phyloP scores from a whole-genome alignment of 1,284 basidiomycete genomes.

The Cystobasidium sp. region DNA sequence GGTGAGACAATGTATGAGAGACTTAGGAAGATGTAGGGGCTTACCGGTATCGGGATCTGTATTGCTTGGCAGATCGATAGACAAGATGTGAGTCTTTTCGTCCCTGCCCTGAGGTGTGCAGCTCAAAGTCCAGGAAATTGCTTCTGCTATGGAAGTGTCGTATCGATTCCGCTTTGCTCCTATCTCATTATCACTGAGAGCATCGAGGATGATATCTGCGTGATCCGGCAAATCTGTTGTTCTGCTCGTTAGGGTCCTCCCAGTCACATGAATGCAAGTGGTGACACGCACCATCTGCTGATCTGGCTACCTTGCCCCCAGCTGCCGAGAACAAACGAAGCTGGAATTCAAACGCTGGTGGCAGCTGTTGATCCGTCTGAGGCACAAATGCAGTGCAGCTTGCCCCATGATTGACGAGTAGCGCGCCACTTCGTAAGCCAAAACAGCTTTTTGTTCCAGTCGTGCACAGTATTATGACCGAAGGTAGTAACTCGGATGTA shows the following conservation, averaged over 20 bases:
- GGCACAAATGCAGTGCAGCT: constrained; percentile 41
- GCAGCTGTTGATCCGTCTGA: constrained; percentile 37
- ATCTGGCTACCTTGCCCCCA: constrained; percentile 40
- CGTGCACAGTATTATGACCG: constrained; percentile 41
- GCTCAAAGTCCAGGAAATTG: constrained; percentile 28
- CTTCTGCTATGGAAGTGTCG: constrained; percentile 29
- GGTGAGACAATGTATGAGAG: background rate
- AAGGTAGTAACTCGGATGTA: background rate
- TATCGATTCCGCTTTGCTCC: constrained; percentile 17
- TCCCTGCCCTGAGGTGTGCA: constrained; percentile 23
- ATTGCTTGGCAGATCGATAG: constrained; percentile 43
- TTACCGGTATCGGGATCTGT: constrained; percentile 43
- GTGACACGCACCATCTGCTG: constrained; percentile 7
- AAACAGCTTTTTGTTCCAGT: constrained; percentile 26
- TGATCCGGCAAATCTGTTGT: constrained; percentile 35
- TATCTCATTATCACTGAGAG: constrained; percentile 43
- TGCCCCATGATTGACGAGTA: constrained; percentile 43
- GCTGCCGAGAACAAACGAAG: constrained; percentile 40
- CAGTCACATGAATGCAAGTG: background rate
- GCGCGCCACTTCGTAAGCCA: constrained; percentile 42
- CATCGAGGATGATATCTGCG: constrained; percentile 44
- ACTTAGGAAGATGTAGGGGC: background rate
- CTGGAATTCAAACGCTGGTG: constrained; percentile 41
- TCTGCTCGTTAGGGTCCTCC: background rate
- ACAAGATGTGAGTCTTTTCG: constrained; percentile 24